phyloP scores from a whole-genome alignment of 2,329 filamentous ascomycete genomes.

The Albifimbria verrucaria region DNA sequence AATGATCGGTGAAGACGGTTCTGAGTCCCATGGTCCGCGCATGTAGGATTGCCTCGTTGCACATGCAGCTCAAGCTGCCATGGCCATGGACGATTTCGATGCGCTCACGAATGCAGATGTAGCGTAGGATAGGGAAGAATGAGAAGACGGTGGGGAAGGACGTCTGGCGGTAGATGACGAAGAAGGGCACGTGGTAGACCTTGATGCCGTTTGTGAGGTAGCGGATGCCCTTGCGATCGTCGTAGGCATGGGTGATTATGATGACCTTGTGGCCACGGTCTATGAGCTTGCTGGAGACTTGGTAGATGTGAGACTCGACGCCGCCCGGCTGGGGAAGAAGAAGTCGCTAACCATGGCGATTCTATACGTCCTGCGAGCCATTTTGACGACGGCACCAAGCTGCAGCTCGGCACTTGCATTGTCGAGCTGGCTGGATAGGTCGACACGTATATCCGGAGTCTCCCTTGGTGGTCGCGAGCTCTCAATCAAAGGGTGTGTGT shows the following conservation, averaged over 20 bases:
- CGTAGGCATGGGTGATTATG: constrained; percentile 93
- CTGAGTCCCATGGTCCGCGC: constrained; percentile 93
- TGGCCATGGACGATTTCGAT: constrained; percentile 99
- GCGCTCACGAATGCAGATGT: constrained; percentile 89
- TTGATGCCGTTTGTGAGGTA: constrained; percentile 98
- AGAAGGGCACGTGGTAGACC: constrained; percentile 95
- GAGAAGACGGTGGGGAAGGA: constrained; percentile 98
- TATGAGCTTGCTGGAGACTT: constrained; percentile 92
- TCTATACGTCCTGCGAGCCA: constrained; percentile 59
- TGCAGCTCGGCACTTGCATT: constrained; percentile 2
- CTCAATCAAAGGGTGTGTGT: not conserved
- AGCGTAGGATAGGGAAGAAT: constrained; percentile 96
- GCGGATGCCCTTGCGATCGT: constrained; percentile 84
- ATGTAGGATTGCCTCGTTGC: constrained; percentile 92
- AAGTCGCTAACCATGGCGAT: constrained; percentile 97
- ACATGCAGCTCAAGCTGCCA: constrained; percentile 86
- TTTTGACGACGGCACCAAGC: constrained; percentile 26
- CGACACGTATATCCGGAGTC: not conserved
- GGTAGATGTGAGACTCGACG: constrained; percentile 97
- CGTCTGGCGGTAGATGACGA: constrained; percentile 89
- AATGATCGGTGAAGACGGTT: constrained; percentile 97
- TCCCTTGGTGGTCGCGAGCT: not conserved
- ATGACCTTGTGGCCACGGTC: constrained; percentile 98
- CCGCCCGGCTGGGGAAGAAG: constrained; percentile 97
- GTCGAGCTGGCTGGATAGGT: constrained; percentile 6